Base-by-base conservation (phyloP, 805 yeast species). In the Starmerella floris region DNA sequence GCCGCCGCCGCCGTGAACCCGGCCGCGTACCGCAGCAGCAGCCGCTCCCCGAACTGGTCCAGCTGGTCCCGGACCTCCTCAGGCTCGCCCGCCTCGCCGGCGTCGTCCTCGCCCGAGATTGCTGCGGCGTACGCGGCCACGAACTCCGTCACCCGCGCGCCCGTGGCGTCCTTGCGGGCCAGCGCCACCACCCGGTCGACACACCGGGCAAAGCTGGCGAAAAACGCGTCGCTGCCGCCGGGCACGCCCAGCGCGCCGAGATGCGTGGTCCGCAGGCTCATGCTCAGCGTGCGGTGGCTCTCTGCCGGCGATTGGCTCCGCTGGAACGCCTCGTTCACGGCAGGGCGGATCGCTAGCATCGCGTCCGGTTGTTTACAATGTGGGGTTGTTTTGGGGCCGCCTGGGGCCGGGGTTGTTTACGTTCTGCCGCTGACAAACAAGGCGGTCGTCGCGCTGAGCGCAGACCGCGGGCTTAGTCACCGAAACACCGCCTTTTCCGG, bases 71-170 rank as follows among this genome's bases (percentile, higher is more conserved):
- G 23, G 22, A 41, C 37, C 22, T 19, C 15, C 13, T 26, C 33
- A 8, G 31, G 9, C 6, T 23, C 38, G 28, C 31, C 42, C 20
- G 17, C 10, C 2, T 38, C 52, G 13, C 33, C 41, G 1, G 28
- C 42, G 67, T 63, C 95, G 73, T 58, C 80, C 79, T 59, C 88
- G 72, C 2, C 94, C 68, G 42, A 84, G 64, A 48, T 72, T 2
- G 21, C 68, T 27, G 71, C 65, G 31, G 85, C 67, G 37, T 83
- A 84, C 42, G 79, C 88, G 40, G 95, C 96, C 4, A 79, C 74
- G 64, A 88, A 88, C 64, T 87, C 96, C 52, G 87, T 82, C 19
- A 96, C 95, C 60, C 84, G 95, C 60, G 83, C 83, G 51, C 45
- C 49, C 17, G 84, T 68, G 21, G 87, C 96, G 62, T 91, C 94